phyloP scores from a whole-genome alignment of 2,329 filamentous ascomycete genomes.

The Celoporthe dispersa region DNA sequence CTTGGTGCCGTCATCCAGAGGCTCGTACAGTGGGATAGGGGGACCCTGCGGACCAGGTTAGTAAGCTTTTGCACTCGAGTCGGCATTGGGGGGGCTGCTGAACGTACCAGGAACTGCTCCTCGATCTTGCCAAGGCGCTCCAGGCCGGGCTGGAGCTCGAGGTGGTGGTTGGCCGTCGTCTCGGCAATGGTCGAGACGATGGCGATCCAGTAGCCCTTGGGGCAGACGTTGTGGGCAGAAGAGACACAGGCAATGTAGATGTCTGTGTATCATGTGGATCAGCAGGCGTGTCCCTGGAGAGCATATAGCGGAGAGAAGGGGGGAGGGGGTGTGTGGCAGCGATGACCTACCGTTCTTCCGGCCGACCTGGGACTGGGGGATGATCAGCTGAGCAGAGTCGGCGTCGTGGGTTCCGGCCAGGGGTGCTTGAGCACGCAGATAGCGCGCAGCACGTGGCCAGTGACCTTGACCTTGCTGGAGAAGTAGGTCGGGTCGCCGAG shows the following conservation, averaged over 20 bases:
- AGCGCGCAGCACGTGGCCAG: constrained; percentile 89
- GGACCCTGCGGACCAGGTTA: constrained; percentile 55
- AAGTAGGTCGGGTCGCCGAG: constrained; percentile 98
- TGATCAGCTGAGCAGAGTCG: constrained; percentile 94
- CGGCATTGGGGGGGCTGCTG: constrained; percentile 46
- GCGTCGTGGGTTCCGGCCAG: constrained; percentile 85
- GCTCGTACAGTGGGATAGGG: constrained; percentile 93
- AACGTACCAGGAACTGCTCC: constrained; percentile 81
- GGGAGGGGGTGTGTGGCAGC: too few relatives aligned
- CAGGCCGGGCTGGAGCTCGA: constrained; percentile 90
- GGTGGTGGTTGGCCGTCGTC: constrained; percentile 87
- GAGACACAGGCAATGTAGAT: constrained; percentile 98
- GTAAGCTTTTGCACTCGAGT: not conserved
- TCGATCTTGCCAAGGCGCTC: constrained; percentile 92
- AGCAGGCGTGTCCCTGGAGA: constrained; percentile 3
- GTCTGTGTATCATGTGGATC: constrained; percentile 55
- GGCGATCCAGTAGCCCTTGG: constrained; percentile 98
- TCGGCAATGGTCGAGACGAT: constrained; percentile 98
- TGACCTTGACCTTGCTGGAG: constrained; percentile 82
- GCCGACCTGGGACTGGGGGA: constrained; percentile 95
- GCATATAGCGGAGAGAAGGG: not conserved
- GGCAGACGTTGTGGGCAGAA: constrained; percentile 95
- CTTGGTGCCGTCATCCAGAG: constrained; percentile 76
- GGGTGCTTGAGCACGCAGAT: constrained; percentile 97
- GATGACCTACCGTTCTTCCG: constrained; percentile 81